Percentiles rank a stretch among this genome's conserved stretches.
Conservation (phyloP, 2,329 filamentous ascomycete species). For the Camptophora hylomeconis region DNA sequence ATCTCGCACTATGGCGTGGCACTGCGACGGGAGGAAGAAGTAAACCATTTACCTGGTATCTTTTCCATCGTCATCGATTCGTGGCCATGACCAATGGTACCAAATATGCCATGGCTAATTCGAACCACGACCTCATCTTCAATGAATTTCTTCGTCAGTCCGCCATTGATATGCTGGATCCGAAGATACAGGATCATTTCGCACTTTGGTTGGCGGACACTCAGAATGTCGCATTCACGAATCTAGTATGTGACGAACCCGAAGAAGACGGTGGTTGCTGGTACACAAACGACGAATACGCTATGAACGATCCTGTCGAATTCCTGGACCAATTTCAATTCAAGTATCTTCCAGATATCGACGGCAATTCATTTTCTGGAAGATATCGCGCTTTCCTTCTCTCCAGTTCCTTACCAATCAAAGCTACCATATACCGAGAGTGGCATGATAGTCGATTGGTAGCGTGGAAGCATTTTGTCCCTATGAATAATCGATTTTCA, state of each 20-base stretch:
- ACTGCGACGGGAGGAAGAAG: conserved; percentile 35
- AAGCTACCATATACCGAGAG: conserved; percentile 64
- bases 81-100: conserved; percentile 60
- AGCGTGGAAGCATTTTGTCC: conserved; percentile 70
- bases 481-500: conserved; percentile 60
- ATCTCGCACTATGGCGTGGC: conserved; percentile 34
- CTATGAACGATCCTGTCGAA: conserved; percentile 19
- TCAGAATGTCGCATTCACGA: conserved; percentile 29
- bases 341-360: conserved; percentile 65
- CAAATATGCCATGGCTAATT: conserved; percentile 35
- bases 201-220: conserved; percentile 26
- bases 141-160: conserved; percentile 22
- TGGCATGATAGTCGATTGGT: conserved; percentile 67
- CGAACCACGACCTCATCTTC: conserved; percentile 13
- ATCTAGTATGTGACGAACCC: conserved; percentile 31
- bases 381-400: conserved; percentile 57
- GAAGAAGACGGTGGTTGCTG: conserved; percentile 28
- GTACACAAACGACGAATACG: conserved; percentile 32
- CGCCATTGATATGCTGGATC: conserved; percentile 19
- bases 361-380: conserved; percentile 60
- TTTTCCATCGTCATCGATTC: conserved; percentile 65
- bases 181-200: not conserved
- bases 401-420: conserved; percentile 59
- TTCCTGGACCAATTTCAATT: conserved; percentile 30
- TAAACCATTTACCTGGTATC: conserved; percentile 47